Base-by-base conservation (phyloP, 139 green algal genomes). In the Chlorella sp. region DNA sequence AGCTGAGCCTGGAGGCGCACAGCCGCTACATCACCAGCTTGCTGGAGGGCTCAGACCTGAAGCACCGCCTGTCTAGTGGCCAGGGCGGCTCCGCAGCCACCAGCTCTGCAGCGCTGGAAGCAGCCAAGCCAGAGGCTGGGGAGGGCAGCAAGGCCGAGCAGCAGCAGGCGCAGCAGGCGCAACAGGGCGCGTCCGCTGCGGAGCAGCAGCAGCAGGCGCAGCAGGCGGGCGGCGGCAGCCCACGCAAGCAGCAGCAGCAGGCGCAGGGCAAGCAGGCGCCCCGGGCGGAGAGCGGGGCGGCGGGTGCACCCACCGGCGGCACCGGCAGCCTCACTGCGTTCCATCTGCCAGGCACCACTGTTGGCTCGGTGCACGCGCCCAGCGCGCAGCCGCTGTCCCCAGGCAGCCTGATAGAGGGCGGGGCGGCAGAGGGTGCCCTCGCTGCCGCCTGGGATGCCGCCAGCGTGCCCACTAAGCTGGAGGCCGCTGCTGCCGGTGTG, bases 1-100 rank as follows among this genome's bases (percentile, higher is more conserved):
- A 99, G 91, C 88, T 96, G 30, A 94, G 86, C 72, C 91, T 99
- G 25, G 96, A 99, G 88, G 92, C 92, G 36, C 96, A 99, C 88
- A 93, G 94, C 30, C 94, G 94, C 67, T 99, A 97, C 89, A 98
- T 98, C 81, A 90, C 88, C 65, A 91, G 64, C 62, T 88, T 95
- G 36, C 91, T 94, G 32, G 78, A 86, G 78, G 56, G 73, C 21
- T 78, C 67, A 0, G 65, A 80, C 23, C 63, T 86, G 28, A 72
- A 44, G 18, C 20, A 39, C 55, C 47, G 26, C 26, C 55, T 86
- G 80, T 69, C 67, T 38, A 75, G 63, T 64, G 64, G 41, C n/a
- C n/a, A 3, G 41, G 23, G 41, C n/a, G 60, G 36, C 57, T 76
- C n/a, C 23, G 7, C 30, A 12, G 16, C 25, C 20, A 41, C 23